Conservation (phyloP, 1,284 basidiomycete species). For the Hypsizygus ulmarius region DNA sequence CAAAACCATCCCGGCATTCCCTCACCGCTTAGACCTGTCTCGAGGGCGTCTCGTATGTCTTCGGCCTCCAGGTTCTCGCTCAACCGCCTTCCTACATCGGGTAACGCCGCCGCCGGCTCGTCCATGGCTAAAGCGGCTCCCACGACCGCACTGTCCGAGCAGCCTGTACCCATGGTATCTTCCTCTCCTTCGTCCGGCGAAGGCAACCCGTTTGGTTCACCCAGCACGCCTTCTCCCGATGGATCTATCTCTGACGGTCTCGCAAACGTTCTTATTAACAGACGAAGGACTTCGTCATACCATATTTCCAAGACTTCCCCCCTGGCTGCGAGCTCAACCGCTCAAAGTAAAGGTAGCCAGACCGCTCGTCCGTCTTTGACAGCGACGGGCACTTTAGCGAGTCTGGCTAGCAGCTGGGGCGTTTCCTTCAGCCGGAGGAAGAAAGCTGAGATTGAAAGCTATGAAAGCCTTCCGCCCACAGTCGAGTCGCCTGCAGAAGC, state of each 20-base stretch:
- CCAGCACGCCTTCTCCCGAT: constrained; percentile 53
- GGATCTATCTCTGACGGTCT: constrained; percentile 58
- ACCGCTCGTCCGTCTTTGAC: constrained; percentile 30
- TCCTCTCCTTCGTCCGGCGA: constrained; percentile 42
- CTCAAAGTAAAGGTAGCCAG: constrained; percentile 29
- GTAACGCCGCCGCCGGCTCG: constrained; percentile 40
- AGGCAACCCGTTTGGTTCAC: constrained; percentile 36
- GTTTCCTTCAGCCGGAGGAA: constrained; percentile 58
- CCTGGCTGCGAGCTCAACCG: constrained; percentile 33
- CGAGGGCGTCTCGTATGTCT: constrained; percentile 64
- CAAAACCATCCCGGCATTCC: constrained; percentile 34
- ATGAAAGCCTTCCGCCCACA: constrained; percentile 19
- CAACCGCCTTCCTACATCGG: constrained; percentile 55
- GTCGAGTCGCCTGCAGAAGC: constrained; percentile 20
- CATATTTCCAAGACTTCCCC: constrained; percentile 49
- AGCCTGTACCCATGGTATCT: constrained; percentile 35
- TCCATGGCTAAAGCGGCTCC: constrained; percentile 55
- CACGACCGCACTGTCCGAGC: constrained; percentile 66
- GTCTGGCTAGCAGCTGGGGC: constrained; percentile 65
- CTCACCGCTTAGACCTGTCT: constrained; percentile 63
- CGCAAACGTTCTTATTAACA: constrained; percentile 41
- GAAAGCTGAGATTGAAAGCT: constrained; percentile 27
- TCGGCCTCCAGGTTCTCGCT: constrained; percentile 62
- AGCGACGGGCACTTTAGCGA: constrained; percentile 53
- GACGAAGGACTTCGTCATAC: constrained; percentile 57